Base-by-base conservation (phyloP, 768 basidiomycete species). In the Lentinus tigrinus region DNA sequence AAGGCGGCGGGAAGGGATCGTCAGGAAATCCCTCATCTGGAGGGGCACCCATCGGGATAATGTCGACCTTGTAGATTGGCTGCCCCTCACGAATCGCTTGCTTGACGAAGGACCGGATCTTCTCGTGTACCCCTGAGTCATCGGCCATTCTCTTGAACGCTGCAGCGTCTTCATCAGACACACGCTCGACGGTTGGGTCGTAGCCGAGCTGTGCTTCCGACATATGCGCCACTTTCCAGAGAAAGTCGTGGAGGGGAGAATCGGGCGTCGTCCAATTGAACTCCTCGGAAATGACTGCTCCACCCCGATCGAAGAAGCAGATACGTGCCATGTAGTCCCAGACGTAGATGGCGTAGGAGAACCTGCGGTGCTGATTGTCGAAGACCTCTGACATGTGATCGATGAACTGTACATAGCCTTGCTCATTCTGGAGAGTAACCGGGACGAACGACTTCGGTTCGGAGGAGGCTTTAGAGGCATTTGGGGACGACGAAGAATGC, bases 351-450 rank as follows among this genome's bases (percentile, higher is more conserved):
- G 39, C 51, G 31, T 51, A 49, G 50, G 17, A 21, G 21, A 52
- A 42, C 13, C 21, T 7, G 9, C 56, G 47, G 38, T 55, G 61
- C 34, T 62, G 61, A 5, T 47, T 38, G 4, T 9, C 6, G 21
- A 50, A 54, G 19, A 57, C 28, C n/a, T 54, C 26, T 5, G 43
- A 34, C 4, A 47, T 55, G 44, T 60, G 57, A 10, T 60, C 55
- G 10, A 37, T 37, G 11, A 37, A 46, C 43, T 54, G 55, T 16
- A 38, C 62, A 2, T 46, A 17, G 9, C 17, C 37, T 38, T 38
- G 9, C 17, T 38, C 37, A 8, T 8, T 17, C 14, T 11, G 8
- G 42, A 11, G n/a, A 16, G 16, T 9, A 7, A 10, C 16, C 14
- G 42, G 9, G 21, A 10, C 42, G 21, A 38, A 38, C 17, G 37